These are phyloP conservation scores for Claviceps sp. DNA, from an alignment of 2,329 filamentous ascomycete genomes.

Conservation along the genomic window DNA sequence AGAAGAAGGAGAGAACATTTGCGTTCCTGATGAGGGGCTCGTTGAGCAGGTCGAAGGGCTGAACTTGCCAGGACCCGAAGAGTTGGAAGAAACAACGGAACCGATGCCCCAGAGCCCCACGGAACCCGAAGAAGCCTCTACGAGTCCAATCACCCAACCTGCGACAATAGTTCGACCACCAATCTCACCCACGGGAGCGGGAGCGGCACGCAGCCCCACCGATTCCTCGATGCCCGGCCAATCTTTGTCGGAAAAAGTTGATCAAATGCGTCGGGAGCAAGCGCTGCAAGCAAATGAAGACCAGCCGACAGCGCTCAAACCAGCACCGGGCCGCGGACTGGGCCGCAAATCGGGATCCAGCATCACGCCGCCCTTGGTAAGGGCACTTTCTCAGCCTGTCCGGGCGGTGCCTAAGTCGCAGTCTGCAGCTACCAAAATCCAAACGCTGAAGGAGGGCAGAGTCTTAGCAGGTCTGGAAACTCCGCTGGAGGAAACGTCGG, in stretches of 20 bases:
- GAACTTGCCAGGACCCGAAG: slow-evolving; percentile 30
- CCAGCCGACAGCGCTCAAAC: slow-evolving; percentile 12
- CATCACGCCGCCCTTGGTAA: slow-evolving; percentile 38
- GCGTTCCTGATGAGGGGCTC: slow-evolving; percentile 19
- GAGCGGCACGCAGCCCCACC: slow-evolving; percentile 8
- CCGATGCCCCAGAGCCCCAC: slow-evolving; percentile 3
- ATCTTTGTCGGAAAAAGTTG: slow-evolving; percentile 31
- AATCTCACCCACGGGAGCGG: slow-evolving; percentile 9
- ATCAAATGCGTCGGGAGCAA: slow-evolving; percentile 39
- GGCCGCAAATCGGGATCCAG: slow-evolving; percentile 32
- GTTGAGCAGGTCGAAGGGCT: slow-evolving; percentile 35
- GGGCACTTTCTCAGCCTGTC: slow-evolving; percentile 38
- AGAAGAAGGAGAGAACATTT: slow-evolving; percentile 18
- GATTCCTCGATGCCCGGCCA: slow-evolving; percentile 10
- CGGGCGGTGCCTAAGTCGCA: slow-evolving; percentile 32
- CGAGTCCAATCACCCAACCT: not conserved
- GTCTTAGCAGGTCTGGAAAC: slow-evolving; percentile 13
- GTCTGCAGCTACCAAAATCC: slow-evolving; percentile 29
- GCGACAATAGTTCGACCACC: slow-evolving; percentile 9
- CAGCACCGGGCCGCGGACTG: slow-evolving; percentile 21
- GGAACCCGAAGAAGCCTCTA: not conserved
- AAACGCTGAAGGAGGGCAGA: slow-evolving; percentile 22
- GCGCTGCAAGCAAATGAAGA: slow-evolving; percentile 14
- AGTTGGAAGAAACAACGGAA: slow-evolving; percentile 11
- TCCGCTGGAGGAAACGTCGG: slow-evolving; percentile 14